These are phyloP conservation scores for Podaxis sp. DNA, from an alignment of 768 basidiomycete species.

Conservation along the genomic window DNA sequence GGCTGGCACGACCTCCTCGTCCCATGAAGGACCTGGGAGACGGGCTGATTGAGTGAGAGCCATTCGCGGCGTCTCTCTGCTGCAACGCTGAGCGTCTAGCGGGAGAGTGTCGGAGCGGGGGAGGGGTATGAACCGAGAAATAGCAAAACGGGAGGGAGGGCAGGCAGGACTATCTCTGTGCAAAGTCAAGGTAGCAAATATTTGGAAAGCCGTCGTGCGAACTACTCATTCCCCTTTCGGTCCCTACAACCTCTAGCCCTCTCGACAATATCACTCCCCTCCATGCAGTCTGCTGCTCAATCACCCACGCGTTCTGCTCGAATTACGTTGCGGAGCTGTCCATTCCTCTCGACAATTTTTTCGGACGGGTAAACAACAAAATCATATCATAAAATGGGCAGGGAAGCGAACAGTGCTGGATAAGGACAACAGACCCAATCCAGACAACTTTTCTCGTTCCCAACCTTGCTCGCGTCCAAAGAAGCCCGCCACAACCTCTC, in stretches of 20 bases:
- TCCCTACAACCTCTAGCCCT: not conserved
- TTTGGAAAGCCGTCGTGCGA: constrained; percentile 15
- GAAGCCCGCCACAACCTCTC: too few species aligned
- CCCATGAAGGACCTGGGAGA: constrained; percentile 61
- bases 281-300: not conserved
- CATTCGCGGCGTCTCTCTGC: constrained; percentile 25
- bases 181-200: constrained; percentile 5
- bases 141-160: not conserved
- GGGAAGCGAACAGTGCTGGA: constrained; percentile 3
- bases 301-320: not conserved
- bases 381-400: not conserved
- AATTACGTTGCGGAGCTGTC: not conserved
- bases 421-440: not conserved
- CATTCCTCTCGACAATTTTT: not conserved
- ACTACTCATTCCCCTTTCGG: constrained; percentile 5
- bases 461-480: not conserved
- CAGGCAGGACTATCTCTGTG: not conserved
- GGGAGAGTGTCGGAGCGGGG: not conserved
- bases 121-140: constrained; percentile 3
- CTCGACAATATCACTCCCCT: not conserved
- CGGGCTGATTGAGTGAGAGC: constrained; percentile 42
- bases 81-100: not conserved
- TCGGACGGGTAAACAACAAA: not conserved
- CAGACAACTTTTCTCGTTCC: not conserved
- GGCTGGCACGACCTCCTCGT: constrained; percentile 79